These are phyloP conservation scores for Cryptococcus sp. DNA, from an alignment of 1,284 basidiomycete species.

Conservation along the genomic window DNA sequence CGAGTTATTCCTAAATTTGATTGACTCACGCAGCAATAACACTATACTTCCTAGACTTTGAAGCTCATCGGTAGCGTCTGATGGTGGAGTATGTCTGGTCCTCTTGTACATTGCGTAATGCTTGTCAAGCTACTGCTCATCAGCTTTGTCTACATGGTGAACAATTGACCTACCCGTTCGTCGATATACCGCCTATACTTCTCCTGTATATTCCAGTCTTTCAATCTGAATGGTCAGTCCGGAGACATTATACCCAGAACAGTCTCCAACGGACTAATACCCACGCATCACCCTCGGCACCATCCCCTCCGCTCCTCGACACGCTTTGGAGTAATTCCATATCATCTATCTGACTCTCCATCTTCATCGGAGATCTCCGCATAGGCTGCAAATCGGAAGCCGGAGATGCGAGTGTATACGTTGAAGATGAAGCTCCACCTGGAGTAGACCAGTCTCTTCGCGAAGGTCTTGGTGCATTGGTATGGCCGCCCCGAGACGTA, in stretches of 20 bases:
- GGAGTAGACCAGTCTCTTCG: slow-evolving; percentile 1
- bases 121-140: slow-evolving; percentile 22
- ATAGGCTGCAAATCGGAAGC: slow-evolving; percentile 10
- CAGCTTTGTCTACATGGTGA: too few species aligned
- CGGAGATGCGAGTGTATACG: slow-evolving; percentile 5
- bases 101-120: slow-evolving; percentile 23
- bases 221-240: slow-evolving; percentile 23
- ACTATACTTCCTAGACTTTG: slow-evolving; percentile 41
- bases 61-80: slow-evolving; percentile 20
- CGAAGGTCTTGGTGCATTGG: not conserved
- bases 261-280: slow-evolving; percentile 3
- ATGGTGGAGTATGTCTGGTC: slow-evolving; percentile 12
- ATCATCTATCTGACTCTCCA: slow-evolving; percentile 11
- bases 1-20: not conserved
- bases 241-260: not conserved
- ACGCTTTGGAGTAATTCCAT: slow-evolving; percentile 41
- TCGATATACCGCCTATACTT: slow-evolving; percentile 40
- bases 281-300: slow-evolving; percentile 42
- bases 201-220: slow-evolving; percentile 35
- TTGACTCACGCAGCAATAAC: slow-evolving; percentile 33
- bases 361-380: not conserved
- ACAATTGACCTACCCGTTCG: slow-evolving; percentile 25
- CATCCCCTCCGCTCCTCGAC: slow-evolving; percentile 39
- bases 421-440: not conserved
- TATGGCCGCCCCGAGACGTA: too few species aligned